Base-by-base conservation (phyloP, 75 land plant species). In the Sequoia sempervirens region DNA sequence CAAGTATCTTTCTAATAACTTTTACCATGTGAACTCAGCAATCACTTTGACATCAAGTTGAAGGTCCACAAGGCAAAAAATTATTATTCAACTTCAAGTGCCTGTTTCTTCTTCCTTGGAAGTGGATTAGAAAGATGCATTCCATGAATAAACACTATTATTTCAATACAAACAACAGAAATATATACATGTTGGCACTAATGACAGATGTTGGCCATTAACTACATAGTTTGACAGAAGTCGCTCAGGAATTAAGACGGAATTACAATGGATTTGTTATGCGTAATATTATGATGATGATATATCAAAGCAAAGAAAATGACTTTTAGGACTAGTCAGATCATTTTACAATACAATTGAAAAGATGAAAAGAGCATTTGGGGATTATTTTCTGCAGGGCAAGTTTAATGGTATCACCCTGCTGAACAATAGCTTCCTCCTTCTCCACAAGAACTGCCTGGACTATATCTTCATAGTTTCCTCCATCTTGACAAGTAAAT, bases 391-490 rank as follows among this genome's bases (percentile, higher is more conserved):
- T 81, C 81, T 90, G 79, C 88, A 98, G 82, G 1, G 90, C 82
- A 68, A 98, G 80, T 83, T 91, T 85, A 3, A 89, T 88, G 28
- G 95, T 93, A 13, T 84, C 86, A 17, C 92, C 95, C 69, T 96
- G 99, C 85, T 82, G 90, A 64, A 96, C 94, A 50, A 76, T 61
- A 12, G 92, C 95, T 17, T 66, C 93, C 50, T 90, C 87, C 82
- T 74, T 94, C 95, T 98, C 99, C 82, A 94, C 99, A 89, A 98
- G 88, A 52, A 85, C 97, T 26, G 93, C 98, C 79, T 86, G 90
- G 79, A 83, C 91, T 52, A 98, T 91, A 79, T 85, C 90, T 53
- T 89, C 91, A 84, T 92, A 93, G 68, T 84, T 90, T 37, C 88
- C 95, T 26, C 93, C 95, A 36, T 91, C 95, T 30, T 84, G 89